phyloP scores from a whole-genome alignment of 1,284 basidiomycete genomes.

The Chalciporus piperatoides region DNA sequence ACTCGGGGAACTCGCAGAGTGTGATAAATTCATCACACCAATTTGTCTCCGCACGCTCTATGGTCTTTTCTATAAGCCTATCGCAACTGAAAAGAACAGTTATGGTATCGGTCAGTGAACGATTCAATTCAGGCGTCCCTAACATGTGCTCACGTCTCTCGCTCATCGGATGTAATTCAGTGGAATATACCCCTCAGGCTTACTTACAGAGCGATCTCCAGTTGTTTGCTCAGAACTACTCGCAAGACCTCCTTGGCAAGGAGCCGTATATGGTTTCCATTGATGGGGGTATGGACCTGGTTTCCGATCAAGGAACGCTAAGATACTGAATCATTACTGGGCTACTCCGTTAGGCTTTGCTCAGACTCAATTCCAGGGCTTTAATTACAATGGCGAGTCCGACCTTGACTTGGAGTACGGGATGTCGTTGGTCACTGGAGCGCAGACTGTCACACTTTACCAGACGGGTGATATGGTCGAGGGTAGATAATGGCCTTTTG shows the following conservation, averaged over 20 bases:
- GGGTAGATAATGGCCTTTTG: constrained; percentile 27
- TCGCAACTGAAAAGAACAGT: constrained; percentile 39
- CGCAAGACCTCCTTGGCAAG: constrained; percentile 33
- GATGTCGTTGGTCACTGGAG: constrained; percentile 42
- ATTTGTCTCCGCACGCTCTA: constrained; percentile 43
- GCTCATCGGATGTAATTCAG: constrained; percentile 25
- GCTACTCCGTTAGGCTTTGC: background rate
- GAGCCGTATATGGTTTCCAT: constrained; percentile 38
- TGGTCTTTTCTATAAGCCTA: constrained; percentile 34
- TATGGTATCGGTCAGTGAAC: constrained; percentile 45
- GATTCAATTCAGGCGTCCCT: constrained; percentile 2
- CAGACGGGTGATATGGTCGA: constrained; percentile 45
- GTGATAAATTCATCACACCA: constrained; percentile 44
- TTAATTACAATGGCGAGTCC: constrained; percentile 50
- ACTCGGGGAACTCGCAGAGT: no score
- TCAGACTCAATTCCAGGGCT: constrained; percentile 33
- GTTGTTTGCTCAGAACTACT: constrained; percentile 40
- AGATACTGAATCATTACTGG: background rate
- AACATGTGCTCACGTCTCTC: constrained; percentile 15
- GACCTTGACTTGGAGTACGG: constrained; percentile 53
- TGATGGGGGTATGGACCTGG: constrained; percentile 41
- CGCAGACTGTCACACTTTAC: constrained; percentile 42
- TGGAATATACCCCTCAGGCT: constrained; percentile 49
- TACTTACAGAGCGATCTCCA: constrained; percentile 44
- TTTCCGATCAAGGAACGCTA: background rate